phyloP scores from a whole-genome alignment of 768 basidiomycete species.

The Chiua virens region DNA sequence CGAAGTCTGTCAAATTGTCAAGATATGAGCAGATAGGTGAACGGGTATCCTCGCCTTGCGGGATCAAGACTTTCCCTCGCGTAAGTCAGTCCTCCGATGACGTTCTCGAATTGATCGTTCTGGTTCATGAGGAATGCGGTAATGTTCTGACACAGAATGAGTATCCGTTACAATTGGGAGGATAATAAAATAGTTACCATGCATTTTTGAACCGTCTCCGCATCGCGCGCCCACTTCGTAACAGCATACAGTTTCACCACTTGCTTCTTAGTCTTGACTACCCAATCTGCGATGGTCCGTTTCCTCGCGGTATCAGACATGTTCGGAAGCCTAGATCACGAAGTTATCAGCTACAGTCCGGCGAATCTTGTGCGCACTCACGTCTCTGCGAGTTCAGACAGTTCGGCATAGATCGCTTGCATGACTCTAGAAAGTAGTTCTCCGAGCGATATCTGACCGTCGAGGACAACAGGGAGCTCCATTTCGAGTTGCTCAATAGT shows the following conservation, averaged over 20 bases:
- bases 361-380: constrained; percentile 37
- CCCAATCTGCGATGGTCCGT: constrained; percentile 82
- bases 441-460: constrained; percentile 72
- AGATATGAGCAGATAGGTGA: neutral
- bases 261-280: constrained; percentile 88
- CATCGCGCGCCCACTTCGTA: constrained; percentile 84
- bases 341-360: constrained; percentile 2
- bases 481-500: constrained; percentile 60
- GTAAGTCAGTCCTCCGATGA: constrained; percentile 59
- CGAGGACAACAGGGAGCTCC: constrained; percentile 71
- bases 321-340: constrained; percentile 59
- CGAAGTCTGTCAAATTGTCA: constrained; percentile 56
- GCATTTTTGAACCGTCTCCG: constrained; percentile 80
- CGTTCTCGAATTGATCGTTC: constrained; percentile 78
- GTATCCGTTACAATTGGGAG: neutral
- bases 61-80: constrained; percentile 70
- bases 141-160: constrained; percentile 59
- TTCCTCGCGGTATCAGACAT: constrained; percentile 83
- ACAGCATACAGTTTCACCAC: constrained; percentile 87
- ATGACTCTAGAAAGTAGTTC: constrained; percentile 75
- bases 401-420: constrained; percentile 79
- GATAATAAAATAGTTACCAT: constrained; percentile 50
- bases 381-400: constrained; percentile 86
- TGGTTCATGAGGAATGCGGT: constrained; percentile 85
- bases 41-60: constrained; percentile 56